These are phyloP conservation scores for Lizonia empirigonia DNA, from an alignment of 2,329 filamentous ascomycete genomes.

Conservation along the genomic window DNA sequence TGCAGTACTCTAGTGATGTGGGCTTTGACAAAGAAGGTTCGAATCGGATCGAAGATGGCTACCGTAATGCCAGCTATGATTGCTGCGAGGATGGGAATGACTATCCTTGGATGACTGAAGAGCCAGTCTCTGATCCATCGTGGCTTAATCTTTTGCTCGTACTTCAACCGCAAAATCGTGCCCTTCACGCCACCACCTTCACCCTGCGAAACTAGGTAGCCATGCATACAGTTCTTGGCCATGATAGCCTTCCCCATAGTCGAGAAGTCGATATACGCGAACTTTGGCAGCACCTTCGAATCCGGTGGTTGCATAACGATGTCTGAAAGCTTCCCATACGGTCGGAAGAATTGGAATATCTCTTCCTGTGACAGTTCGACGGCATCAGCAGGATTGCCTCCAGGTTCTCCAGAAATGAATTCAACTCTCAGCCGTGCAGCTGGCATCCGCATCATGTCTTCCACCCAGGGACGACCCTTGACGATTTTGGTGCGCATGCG, in stretches of 20 bases:
- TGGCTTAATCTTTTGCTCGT: slow-evolving; percentile 76
- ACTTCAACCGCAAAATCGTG: slow-evolving; percentile 80
- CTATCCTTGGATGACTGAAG: slow-evolving; percentile 81
- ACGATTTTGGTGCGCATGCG: slow-evolving; percentile 76
- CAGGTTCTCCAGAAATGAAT: slow-evolving; percentile 75
- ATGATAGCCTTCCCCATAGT: slow-evolving; percentile 77
- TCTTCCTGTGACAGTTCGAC: slow-evolving; percentile 85
- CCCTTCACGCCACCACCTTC: slow-evolving; percentile 76
- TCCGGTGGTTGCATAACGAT: slow-evolving; percentile 83
- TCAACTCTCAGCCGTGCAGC: slow-evolving; percentile 78
- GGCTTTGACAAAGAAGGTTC: slow-evolving; percentile 88
- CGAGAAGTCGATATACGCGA: slow-evolving; percentile 78
- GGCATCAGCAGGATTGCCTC: slow-evolving; percentile 70
- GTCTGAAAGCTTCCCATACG: slow-evolving; percentile 88
- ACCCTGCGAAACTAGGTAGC: slow-evolving; percentile 70
- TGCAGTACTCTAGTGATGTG: slow-evolving; percentile 81
- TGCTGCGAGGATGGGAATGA: slow-evolving; percentile 81
- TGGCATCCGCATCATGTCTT: slow-evolving; percentile 85
- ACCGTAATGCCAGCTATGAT: slow-evolving; percentile 83
- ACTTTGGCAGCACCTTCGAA: slow-evolving; percentile 82
- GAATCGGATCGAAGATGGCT: slow-evolving; percentile 89
- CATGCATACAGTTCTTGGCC: slow-evolving; percentile 92
- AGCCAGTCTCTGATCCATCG: slow-evolving; percentile 89
- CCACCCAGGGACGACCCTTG: slow-evolving; percentile 86
- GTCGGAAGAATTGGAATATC: slow-evolving; percentile 83